Conservation (phyloP, 805 yeast species). For the Spathaspora boniae region DNA sequence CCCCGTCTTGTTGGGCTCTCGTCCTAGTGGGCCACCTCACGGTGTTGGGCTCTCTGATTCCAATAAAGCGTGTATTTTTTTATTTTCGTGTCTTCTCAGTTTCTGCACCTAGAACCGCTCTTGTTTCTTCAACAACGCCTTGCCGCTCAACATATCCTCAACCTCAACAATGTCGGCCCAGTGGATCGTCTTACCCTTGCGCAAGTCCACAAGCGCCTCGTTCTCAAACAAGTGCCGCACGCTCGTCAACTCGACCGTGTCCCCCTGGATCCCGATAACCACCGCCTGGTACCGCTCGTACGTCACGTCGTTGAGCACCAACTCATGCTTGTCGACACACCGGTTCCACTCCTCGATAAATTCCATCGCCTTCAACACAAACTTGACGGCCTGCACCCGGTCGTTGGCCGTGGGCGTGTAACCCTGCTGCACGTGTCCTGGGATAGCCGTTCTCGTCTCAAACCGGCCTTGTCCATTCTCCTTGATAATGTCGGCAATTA, state of each 20-base stretch:
- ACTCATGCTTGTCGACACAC: constrained; percentile 5
- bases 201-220: constrained; percentile 55
- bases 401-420: constrained; percentile 75
- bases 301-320: constrained; percentile 1
- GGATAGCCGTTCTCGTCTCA: constrained; percentile 76
- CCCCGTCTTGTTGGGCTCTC: too few relatives aligned
- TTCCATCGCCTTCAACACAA: constrained; percentile 65
- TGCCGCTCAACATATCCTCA: constrained; percentile 71
- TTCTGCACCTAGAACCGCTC: constrained; percentile 1
- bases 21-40: too few relatives aligned
- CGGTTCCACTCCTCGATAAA: constrained; percentile 52
- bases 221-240: constrained; percentile 54
- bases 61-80: neutral
- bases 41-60: too few relatives aligned
- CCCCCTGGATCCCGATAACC: constrained; percentile 70
- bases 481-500: constrained; percentile 66
- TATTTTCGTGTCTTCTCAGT: neutral
- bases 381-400: constrained; percentile 69
- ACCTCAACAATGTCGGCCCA: constrained; percentile 61
- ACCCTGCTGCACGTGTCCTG: constrained; percentile 89
- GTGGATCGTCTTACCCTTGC: constrained; percentile 68
- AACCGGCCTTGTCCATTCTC: constrained; percentile 63
- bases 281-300: constrained; percentile 33
- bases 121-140: constrained; percentile 39
- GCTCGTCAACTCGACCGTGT: constrained; percentile 55